A percentile compares a stretch with the other conserved stretches of the same genome.
Evolutionary conservation across 2,329 filamentous ascomycete genomes (phyloP).

Genomic region (Daldinia eschscholtzii): DNA sequence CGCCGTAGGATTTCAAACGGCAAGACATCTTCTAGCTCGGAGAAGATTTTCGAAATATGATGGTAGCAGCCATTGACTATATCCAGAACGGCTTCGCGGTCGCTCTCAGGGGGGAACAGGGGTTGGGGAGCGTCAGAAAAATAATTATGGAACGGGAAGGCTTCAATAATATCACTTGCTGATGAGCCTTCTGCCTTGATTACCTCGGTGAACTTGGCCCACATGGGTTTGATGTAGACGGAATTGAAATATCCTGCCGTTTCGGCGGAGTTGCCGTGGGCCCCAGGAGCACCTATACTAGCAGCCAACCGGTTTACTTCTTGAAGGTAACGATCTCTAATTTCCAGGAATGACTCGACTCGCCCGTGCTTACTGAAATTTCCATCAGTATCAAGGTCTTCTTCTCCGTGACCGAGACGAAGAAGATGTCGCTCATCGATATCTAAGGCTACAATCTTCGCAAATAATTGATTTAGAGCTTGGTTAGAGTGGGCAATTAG

Average conservation of each 20-base stretch:
- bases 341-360: slow-evolving; percentile 94
- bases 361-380: slow-evolving; percentile 95
- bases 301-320: slow-evolving; percentile 89
- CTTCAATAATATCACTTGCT: slow-evolving; percentile 72
- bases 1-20: slow-evolving; percentile 94
- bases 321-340: slow-evolving; percentile 79
- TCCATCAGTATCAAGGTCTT: slow-evolving; percentile 86
- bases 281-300: slow-evolving; percentile 87
- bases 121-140: slow-evolving; percentile 90
- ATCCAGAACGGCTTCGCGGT: slow-evolving; percentile 77
- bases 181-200: slow-evolving; percentile 68
- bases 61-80: slow-evolving; percentile 86
- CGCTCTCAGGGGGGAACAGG: slow-evolving; percentile 76
- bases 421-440: slow-evolving; percentile 96
- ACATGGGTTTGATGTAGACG: slow-evolving; percentile 89
- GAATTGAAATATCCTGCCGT: slow-evolving; percentile 97
- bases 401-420: slow-evolving; percentile 93
- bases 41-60: slow-evolving; percentile 91
- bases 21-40: slow-evolving; percentile 90
- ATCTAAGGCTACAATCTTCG: slow-evolving; percentile 95
- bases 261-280: slow-evolving; percentile 96
- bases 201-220: slow-evolving; percentile 84
- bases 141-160: slow-evolving; percentile 90
- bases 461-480: slow-evolving; percentile 95
- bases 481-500: slow-evolving; percentile 98